Percentiles rank a stretch among this genome's conserved stretches.
Conservation (phyloP, 2,329 filamentous ascomycete species). For the Claviceps cyperi region DNA sequence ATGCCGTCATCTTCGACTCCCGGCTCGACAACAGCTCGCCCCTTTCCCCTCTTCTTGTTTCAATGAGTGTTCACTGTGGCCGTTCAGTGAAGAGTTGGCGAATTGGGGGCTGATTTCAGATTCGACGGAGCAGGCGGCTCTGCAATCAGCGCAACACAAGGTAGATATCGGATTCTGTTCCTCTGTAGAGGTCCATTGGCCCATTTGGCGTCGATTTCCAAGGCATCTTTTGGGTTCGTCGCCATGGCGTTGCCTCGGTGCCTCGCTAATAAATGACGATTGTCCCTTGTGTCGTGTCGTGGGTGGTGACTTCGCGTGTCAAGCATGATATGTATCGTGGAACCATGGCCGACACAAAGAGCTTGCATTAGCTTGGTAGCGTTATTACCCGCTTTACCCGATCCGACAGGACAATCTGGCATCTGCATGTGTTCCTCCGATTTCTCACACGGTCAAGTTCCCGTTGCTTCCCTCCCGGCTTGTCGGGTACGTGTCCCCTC, state of each 20-base stretch:
- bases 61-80: no score
- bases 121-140: no score
- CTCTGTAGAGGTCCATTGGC: no score
- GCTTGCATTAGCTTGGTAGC: not conserved
- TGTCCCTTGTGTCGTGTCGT: slow-evolving; percentile 1
- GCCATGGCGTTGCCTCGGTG: slow-evolving; percentile 1
- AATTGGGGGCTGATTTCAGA: no score
- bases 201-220: no score
- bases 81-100: no score
- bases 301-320: slow-evolving; percentile 1
- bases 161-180: no score
- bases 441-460: not conserved
- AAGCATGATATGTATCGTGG: not conserved
- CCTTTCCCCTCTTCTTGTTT: no score
- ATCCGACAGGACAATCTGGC: not conserved
- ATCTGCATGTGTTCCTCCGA: not conserved
- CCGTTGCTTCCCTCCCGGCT: not conserved
- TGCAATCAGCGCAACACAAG: no score
- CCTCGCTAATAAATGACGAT: not conserved
- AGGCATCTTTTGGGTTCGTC: not conserved
- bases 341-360: not conserved
- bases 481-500: not conserved
- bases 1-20: no score
- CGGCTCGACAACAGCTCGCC: no score
- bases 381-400: not conserved